Evolutionary conservation across 768 basidiomycete species (phyloP).

Genomic region (Tricholoma flavovirens): DNA sequence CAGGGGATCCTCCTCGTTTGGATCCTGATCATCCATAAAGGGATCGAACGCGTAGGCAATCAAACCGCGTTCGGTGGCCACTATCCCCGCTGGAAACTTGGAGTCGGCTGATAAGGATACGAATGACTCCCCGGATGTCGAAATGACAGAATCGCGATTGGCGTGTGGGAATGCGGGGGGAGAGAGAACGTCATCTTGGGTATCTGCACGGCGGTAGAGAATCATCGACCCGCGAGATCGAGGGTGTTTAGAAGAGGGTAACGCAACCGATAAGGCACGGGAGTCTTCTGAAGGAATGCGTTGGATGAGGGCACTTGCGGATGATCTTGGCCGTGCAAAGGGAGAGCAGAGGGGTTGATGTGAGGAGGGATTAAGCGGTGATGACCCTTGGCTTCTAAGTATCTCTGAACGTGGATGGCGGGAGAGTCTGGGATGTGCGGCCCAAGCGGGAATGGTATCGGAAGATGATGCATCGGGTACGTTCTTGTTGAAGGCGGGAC

Average conservation of each 20-base stretch:
- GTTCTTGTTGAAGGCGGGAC: background rate
- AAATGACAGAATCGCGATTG: constrained; percentile 27
- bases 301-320: constrained; percentile 9
- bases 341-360: constrained; percentile 12
- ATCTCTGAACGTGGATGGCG: constrained; percentile 9
- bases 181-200: constrained; percentile 23
- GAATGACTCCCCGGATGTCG: constrained; percentile 35
- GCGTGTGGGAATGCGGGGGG: constrained; percentile 25
- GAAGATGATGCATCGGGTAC: background rate
- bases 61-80: constrained; percentile 27
- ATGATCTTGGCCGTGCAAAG: constrained; percentile 16
- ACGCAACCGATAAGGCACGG: constrained; percentile 10
- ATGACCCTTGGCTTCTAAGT: constrained; percentile 6
- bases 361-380: constrained; percentile 13
- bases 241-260: background rate
- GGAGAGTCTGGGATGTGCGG: constrained; percentile 1
- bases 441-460: background rate
- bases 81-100: constrained; percentile 51
- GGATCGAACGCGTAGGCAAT: constrained; percentile 67
- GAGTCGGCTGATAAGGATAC: constrained; percentile 53
- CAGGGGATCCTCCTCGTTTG: constrained; percentile 56
- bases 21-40: constrained; percentile 26
- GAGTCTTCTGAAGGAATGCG: constrained; percentile 19
- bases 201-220: constrained; percentile 28
- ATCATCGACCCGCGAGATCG: constrained; percentile 28